Conservation (phyloP, 1,284 basidiomycete species). For the Leccinum subrobustum region DNA sequence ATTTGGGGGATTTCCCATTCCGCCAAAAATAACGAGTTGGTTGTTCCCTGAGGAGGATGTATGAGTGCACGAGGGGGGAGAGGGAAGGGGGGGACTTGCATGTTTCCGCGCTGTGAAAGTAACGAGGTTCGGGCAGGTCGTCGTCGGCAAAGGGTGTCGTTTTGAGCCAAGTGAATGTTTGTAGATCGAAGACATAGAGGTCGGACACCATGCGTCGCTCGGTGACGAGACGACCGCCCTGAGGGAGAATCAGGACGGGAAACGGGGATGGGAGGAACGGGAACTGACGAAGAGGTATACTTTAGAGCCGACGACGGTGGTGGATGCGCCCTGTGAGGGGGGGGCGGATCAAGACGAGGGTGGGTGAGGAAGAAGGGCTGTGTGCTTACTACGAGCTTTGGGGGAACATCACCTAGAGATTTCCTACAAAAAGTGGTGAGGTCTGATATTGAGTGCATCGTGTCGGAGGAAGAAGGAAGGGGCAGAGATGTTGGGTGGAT, state of each 20-base stretch:
- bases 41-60: constrained; percentile 63
- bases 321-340: constrained; percentile 67
- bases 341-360: not conserved
- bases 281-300: constrained; percentile 80
- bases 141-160: constrained; percentile 63
- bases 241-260: not conserved
- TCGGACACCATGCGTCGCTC: constrained; percentile 86
- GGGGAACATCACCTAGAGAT: constrained; percentile 84
- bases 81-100: constrained; percentile 52
- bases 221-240: constrained; percentile 86
- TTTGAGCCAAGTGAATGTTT: constrained; percentile 76
- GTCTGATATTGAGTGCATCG: constrained; percentile 81
- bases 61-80: constrained; percentile 13
- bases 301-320: constrained; percentile 79
- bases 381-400: constrained; percentile 77
- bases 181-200: constrained; percentile 84
- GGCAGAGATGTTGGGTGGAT: constrained; percentile 8
- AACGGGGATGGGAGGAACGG: not conserved
- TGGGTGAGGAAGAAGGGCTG: not conserved
- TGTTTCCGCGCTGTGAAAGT: constrained; percentile 89
- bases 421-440: constrained; percentile 82
- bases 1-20: constrained; percentile 81
- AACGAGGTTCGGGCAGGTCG: constrained; percentile 73
- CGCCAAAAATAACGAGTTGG: constrained; percentile 87
- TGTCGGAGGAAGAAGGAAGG: not conserved